phyloP scores from a whole-genome alignment of 2,329 filamentous ascomycete species.

The Clonostachys rosea region DNA sequence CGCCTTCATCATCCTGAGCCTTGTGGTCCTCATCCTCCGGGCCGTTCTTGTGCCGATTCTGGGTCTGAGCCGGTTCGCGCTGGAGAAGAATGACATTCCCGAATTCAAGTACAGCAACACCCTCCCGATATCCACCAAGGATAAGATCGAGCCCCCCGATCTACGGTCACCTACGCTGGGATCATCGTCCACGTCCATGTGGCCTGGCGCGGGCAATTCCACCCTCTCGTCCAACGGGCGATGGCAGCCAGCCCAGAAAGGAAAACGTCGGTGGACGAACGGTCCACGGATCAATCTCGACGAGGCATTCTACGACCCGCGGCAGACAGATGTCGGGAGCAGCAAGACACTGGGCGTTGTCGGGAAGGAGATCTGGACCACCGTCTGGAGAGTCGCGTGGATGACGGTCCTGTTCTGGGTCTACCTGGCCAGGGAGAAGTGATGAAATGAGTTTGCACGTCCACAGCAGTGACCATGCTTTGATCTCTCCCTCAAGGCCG shows the following conservation, averaged over 20 bases:
- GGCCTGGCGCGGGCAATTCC: slow-evolving; percentile 23
- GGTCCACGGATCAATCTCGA: slow-evolving; percentile 52
- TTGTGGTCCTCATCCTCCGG: slow-evolving; percentile 45
- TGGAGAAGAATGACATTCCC: slow-evolving; percentile 29
- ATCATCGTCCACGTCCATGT: slow-evolving; percentile 19
- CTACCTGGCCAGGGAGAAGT: slow-evolving; percentile 63
- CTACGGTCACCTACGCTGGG: slow-evolving; percentile 1
- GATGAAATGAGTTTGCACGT: slow-evolving; percentile 3
- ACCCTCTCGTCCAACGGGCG: slow-evolving; percentile 25
- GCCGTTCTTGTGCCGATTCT: slow-evolving; percentile 54
- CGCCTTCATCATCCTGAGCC: slow-evolving; percentile 49
- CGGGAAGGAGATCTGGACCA: slow-evolving; percentile 55
- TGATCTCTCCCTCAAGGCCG: no score
- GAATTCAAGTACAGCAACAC: slow-evolving; percentile 12
- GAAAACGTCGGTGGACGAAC: slow-evolving; percentile 14
- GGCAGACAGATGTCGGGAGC: slow-evolving; percentile 17
- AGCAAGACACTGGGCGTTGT: slow-evolving; percentile 37
- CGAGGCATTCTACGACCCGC: slow-evolving; percentile 37
- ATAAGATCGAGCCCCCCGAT: slow-evolving; percentile 41
- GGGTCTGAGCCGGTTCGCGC: slow-evolving; percentile 46
- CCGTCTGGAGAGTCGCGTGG: slow-evolving; percentile 57
- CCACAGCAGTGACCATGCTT: no score
- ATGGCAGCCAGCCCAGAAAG: slow-evolving; percentile 9
- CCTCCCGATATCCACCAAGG: slow-evolving; percentile 46
- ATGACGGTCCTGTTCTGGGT: slow-evolving; percentile 61